Evolutionary conservation across 305 asterid genomes (phyloP).

Genomic region (Fraxinus ornus): DNA sequence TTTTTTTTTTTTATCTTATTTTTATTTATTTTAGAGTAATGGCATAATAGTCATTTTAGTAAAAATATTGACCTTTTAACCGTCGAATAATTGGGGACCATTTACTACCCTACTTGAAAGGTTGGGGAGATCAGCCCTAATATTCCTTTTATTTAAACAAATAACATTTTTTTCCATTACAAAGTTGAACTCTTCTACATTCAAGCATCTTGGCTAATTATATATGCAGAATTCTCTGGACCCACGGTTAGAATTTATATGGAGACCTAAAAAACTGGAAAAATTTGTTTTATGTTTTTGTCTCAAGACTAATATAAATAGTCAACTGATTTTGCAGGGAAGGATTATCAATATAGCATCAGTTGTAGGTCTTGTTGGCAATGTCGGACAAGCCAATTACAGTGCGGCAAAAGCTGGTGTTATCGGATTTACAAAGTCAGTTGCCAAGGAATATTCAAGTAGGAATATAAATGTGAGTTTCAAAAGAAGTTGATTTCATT

Average conservation of each 20-base stretch:
- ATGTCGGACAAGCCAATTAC: slow-evolving; percentile 93
- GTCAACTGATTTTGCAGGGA: slow-evolving; percentile 52
- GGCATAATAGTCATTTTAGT: not conserved
- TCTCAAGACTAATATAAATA: slow-evolving; percentile 8
- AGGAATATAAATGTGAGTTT: slow-evolving; percentile 70
- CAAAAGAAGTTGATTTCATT: slow-evolving; percentile 4
- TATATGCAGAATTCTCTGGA: not conserved
- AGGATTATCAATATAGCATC: slow-evolving; percentile 90
- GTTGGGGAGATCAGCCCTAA: not conserved
- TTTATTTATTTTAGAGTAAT: not conserved
- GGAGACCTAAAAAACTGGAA: not conserved
- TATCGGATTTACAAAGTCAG: slow-evolving; percentile 87
- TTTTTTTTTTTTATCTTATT: too few relatives aligned
- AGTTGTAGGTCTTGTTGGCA: slow-evolving; percentile 95
- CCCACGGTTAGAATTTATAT: not conserved
- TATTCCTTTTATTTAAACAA: not conserved
- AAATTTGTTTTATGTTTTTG: not conserved
- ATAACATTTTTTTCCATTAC: not conserved
- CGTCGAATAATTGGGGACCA: not conserved
- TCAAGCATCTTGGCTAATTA: not conserved
- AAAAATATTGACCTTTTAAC: not conserved
- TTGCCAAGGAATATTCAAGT: slow-evolving; percentile 95
- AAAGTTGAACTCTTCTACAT: not conserved
- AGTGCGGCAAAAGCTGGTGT: slow-evolving; percentile 99
- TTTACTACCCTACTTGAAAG: not conserved